phyloP scores from a whole-genome alignment of 495 filamentous ascomycete genomes.

The Amphirosellinia nigrospora region DNA sequence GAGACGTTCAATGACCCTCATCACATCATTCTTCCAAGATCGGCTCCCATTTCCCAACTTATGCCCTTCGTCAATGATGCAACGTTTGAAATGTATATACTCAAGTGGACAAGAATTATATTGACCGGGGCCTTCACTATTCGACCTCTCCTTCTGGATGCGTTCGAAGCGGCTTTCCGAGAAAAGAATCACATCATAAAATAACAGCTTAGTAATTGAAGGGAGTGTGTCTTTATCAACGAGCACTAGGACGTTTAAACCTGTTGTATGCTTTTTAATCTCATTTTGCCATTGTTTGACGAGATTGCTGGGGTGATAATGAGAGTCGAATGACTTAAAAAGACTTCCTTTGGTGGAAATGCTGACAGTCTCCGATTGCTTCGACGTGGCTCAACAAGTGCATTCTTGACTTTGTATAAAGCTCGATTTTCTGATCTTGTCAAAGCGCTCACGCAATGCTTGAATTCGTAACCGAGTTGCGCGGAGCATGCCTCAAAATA shows the following conservation, averaged over 20 bases:
- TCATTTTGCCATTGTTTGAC: conserved; percentile 73
- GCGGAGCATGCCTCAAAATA: conserved; percentile 54
- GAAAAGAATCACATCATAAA: conserved; percentile 82
- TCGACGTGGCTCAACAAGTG: conserved; percentile 47
- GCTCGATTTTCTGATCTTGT: conserved; percentile 34
- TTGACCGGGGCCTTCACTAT: conserved; percentile 12
- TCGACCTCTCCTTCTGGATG: conserved; percentile 49
- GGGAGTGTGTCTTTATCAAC: conserved; percentile 62
- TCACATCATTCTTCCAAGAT: conserved; percentile 66
- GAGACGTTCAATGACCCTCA: conserved; percentile 69
- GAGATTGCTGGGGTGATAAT: conserved; percentile 71
- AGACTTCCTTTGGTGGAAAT: conserved; percentile 57
- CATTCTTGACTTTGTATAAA: conserved; percentile 46
- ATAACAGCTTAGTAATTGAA: conserved; percentile 59
- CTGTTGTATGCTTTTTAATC: conserved; percentile 70
- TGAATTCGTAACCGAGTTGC: conserved; percentile 46
- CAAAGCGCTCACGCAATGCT: conserved; percentile 62
- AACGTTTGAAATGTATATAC: conserved; percentile 78
- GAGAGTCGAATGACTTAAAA: conserved; percentile 71
- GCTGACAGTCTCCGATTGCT: conserved; percentile 42
- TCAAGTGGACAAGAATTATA: conserved; percentile 58
- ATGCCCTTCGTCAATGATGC: conserved; percentile 94
- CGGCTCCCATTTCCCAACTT: conserved; percentile 66
- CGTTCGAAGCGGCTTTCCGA: conserved; percentile 74
- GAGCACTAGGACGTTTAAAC: conserved; percentile 69